Conservation (phyloP, 1,284 basidiomycete genomes). For the Amylostereum areolatum region DNA sequence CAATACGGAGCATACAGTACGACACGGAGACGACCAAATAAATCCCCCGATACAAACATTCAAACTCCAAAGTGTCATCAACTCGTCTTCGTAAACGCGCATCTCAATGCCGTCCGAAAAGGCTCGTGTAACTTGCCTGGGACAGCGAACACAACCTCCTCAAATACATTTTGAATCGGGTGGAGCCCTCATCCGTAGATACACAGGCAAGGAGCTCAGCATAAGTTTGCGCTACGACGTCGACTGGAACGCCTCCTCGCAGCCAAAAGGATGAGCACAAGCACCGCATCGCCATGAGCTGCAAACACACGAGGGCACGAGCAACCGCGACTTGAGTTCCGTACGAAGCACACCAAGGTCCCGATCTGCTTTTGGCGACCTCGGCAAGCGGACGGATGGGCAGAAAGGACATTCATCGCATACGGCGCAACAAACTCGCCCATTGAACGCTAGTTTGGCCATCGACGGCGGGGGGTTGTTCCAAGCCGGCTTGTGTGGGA, state of each 20-base stretch:
- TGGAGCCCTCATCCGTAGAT: conserved; percentile 17
- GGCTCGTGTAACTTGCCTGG: conserved; percentile 29
- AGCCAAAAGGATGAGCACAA: conserved; percentile 45
- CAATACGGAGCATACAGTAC: too few relatives aligned
- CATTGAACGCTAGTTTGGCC: conserved; percentile 10
- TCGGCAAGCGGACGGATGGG: conserved; percentile 30
- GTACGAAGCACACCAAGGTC: conserved; percentile 28
- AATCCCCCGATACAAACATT: too few relatives aligned
- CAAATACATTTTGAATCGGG: conserved; percentile 36
- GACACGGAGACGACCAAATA: too few relatives aligned
- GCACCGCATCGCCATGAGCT: conserved; percentile 32
- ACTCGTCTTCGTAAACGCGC: conserved; percentile 34
- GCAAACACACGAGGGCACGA: conserved; percentile 40
- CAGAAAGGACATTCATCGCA: conserved; percentile 37
- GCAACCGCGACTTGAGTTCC: conserved; percentile 34
- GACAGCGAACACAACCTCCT: conserved; percentile 39
- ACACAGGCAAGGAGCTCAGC: conserved; percentile 44
- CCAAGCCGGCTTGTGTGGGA: conserved; percentile 17
- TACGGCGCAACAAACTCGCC: conserved; percentile 35
- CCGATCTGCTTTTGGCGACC: too few relatives aligned
- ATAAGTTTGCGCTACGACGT: conserved; percentile 52
- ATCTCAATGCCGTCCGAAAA: conserved; percentile 39
- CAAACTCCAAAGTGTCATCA: conserved; percentile 10
- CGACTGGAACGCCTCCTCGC: conserved; percentile 28
- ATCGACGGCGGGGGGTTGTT: conserved; percentile 11